Evolutionary conservation across 176 grass and related monocot species (phyloP), one percentile per base, ranked within the genome.

Genomic region (Puya raimondii): DNA sequence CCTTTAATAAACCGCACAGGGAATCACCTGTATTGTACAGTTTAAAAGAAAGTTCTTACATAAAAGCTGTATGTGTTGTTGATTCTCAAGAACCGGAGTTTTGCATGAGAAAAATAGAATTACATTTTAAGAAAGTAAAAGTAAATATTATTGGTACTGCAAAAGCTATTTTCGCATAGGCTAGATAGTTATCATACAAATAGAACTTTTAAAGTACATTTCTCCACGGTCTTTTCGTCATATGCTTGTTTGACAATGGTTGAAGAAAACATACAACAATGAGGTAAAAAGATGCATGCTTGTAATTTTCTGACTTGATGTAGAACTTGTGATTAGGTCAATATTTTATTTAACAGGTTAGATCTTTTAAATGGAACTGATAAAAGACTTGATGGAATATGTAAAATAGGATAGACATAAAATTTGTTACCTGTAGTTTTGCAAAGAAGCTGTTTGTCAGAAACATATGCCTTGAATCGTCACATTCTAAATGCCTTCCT

Each of bases 401-500:
- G 9, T 15, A 59, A 59, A 59, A 59, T 18, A 18, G 54, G n/a
- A 59, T 9, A 59, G 54, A 10, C 20, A 10, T 1, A 42, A 0
- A 27, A 64, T 65, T 15, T 18, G 33, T 70, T 90, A 97, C 89
- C 89, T 92, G 89, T 53, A 92, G 74, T 67, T 84, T 90, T 70
- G 86, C 82, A 83, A 90, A 97, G 84, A 97, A 97, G 80, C 84
- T 72, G 13, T 71, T 51, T 81, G 86, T 83, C 48, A 97, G 77
- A 71, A 91, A 85, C 79, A 87, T 80, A 7, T 90, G 86, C 59
- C 21, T 80, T 50, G 73, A 79, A 72, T 84, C 84, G 70, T 85
- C 81, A 78, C 86, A 97, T 75, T 92, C 75, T 9, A 97, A 79
- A 78, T 26, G 69, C 70, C 93, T 90, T 74, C 93, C 89, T 23